Base-by-base conservation (phyloP, 2,329 filamentous ascomycete genomes). In the Hypoxylon sp. region DNA sequence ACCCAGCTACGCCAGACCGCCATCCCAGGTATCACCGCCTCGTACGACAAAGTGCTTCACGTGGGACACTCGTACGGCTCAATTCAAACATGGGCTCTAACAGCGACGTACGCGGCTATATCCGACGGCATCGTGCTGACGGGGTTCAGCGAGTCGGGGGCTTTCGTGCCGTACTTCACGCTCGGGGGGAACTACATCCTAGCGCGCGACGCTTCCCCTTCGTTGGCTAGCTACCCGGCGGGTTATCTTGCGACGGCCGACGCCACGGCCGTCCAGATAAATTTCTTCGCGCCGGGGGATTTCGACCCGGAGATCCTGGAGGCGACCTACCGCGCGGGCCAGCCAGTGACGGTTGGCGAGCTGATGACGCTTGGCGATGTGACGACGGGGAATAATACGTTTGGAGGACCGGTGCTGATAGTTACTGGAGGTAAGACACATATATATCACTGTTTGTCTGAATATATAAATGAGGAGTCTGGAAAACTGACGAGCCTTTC, bases 31-130 rank as follows among this genome's bases (percentile, higher is more conserved):
- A 70, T 76, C 50, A 69, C 46, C 19, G 82, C 80, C 70, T 68
- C 19, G 34, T 82, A 79, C 70, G 63, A 73, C 48, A 83, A 85
- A 72, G 79, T 87, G 23, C 80, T 89, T 7, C 89, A 91, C 74
- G 81, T 89, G 14, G 89, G 89, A 11, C 89, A 91, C 79, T 89
- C 86, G 0, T 91, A 89, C 71, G 89, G 89, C 32, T 88, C 87
- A 0, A 78, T 84, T 5, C 85, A 88, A 71, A 85, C 84, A 2
- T 89, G 88, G 76, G 82, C 79, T 51, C 80, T 91, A 19, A 84
- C 85, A 6, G 82, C 82, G 50, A 75, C 80, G 63, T 80, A 87
- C 72, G 74, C 81, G 59, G 49, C 13, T 5, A 79, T 86, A 62
- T 87, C 85, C 38, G 84, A 90, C 67, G 87, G 84, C 41, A 80